A percentile compares a stretch with the other conserved stretches of the same genome.
Conservation (phyloP, 257 asterid genomes). For the Capsicum pubescens region DNA sequence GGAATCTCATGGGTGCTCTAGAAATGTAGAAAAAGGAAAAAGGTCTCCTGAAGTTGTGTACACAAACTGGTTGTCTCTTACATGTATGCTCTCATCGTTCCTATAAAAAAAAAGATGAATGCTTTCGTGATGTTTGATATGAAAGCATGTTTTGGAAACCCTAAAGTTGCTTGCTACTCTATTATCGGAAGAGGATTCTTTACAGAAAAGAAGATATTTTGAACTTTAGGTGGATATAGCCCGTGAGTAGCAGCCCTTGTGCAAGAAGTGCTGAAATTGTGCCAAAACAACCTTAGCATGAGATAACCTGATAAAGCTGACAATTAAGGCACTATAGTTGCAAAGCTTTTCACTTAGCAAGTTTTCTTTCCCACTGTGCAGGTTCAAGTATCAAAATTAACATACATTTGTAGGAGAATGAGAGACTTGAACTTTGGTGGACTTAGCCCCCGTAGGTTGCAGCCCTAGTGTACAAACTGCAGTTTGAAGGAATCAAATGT, state of each 20-base stretch:
- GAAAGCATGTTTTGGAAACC: constrained; percentile 15
- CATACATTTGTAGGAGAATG: background rate
- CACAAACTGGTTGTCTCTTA: background rate
- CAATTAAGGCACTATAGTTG: background rate
- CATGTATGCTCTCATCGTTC: background rate
- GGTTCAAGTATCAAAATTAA: background rate
- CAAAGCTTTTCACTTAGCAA: constrained; percentile 1
- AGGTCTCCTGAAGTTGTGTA: constrained; percentile 20
- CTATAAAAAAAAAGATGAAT: background rate
- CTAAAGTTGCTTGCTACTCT: background rate
- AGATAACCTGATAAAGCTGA: background rate
- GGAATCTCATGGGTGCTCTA: background rate
- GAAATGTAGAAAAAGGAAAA: background rate
- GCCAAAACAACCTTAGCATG: background rate
- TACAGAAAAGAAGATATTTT: background rate
- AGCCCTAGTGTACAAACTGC: background rate
- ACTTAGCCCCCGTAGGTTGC: background rate
- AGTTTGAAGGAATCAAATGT: background rate
- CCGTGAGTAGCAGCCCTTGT: background rate
- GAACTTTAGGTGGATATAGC: background rate
- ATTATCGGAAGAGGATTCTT: background rate
- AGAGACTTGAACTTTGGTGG: constrained; percentile 6
- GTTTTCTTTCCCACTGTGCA: background rate
- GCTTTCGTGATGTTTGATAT: background rate
- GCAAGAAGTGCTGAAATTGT: background rate